A percentile compares a stretch with the other conserved stretches of the same genome.
These are phyloP conservation scores for Leucocoprinus birnbaumii DNA, from an alignment of 768 basidiomycete species.

Conservation along the genomic window DNA sequence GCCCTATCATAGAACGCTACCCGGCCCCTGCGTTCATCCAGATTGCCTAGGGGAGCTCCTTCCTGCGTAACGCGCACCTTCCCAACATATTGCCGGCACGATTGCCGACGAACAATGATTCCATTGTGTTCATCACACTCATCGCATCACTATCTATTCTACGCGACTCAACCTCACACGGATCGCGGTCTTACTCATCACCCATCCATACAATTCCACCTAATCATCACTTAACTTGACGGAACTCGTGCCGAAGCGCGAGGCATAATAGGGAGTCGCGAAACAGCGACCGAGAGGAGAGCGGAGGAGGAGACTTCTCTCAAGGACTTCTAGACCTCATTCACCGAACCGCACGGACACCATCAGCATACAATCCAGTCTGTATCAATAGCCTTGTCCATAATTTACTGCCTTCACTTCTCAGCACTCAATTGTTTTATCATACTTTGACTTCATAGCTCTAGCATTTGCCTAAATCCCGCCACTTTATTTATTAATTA, in stretches of 20 bases:
- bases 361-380: slow-evolving; percentile 11
- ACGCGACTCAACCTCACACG: slow-evolving; percentile 1
- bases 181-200: slow-evolving; percentile 7
- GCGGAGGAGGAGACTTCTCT: slow-evolving; percentile 16
- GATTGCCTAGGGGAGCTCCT: background rate
- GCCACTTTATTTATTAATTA: slow-evolving; percentile 8
- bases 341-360: slow-evolving; percentile 27
- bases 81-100: background rate
- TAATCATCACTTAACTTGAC: slow-evolving; percentile 5
- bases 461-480: background rate
- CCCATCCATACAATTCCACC: slow-evolving; percentile 13
- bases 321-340: slow-evolving; percentile 20
- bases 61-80: background rate
- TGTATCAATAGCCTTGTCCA: slow-evolving; percentile 23
- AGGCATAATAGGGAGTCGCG: background rate
- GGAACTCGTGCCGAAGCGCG: slow-evolving; percentile 1
- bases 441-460: background rate
- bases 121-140: background rate
- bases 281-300: background rate
- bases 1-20: slow-evolving; percentile 12
- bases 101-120: background rate
- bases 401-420: background rate
- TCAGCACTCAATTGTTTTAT: background rate
- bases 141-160: background rate
- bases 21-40: background rate